Evolutionary conservation across 352 stramenopile genomes (phyloP).

Genomic region (Globisporangium canariense): DNA sequence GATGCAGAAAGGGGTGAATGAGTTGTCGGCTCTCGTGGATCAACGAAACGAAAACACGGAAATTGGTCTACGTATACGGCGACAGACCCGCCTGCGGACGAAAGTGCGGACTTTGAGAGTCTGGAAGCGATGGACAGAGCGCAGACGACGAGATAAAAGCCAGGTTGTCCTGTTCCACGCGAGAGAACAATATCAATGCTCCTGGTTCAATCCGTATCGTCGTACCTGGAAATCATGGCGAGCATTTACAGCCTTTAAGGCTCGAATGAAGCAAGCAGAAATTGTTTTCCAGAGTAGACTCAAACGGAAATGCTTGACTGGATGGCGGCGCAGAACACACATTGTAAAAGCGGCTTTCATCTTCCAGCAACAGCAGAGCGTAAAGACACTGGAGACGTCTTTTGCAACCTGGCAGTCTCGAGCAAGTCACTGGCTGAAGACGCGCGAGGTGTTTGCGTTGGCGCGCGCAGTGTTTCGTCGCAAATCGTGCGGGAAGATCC

Average conservation of each 20-base stretch:
- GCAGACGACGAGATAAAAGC: neutral
- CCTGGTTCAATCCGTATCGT: slow-evolving; percentile 27
- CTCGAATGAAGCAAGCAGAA: neutral
- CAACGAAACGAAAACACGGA: slow-evolving; percentile 21
- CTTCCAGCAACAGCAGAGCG: neutral
- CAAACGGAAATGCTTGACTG: neutral
- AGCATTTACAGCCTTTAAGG: neutral
- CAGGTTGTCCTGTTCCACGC: neutral
- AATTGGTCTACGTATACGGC: slow-evolving; percentile 21
- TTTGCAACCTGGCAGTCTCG: slow-evolving; percentile 27
- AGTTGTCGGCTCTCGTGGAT: slow-evolving; percentile 22
- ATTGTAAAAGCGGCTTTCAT: slow-evolving; percentile 9
- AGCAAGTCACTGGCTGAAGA: slow-evolving; percentile 25
- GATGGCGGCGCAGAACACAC: slow-evolving; percentile 1
- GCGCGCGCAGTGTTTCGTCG: slow-evolving; percentile 19
- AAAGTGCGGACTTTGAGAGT: slow-evolving; percentile 22
- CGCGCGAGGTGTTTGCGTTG: slow-evolving; percentile 20
- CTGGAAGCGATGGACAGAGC: slow-evolving; percentile 16
- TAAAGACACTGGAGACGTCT: neutral
- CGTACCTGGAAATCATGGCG: slow-evolving; percentile 29
- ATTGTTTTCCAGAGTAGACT: neutral
- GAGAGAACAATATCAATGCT: slow-evolving; percentile 17
- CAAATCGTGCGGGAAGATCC: slow-evolving; percentile 19
- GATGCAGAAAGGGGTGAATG: slow-evolving; percentile 22
- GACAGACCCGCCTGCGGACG: slow-evolving; percentile 18